Conservation (phyloP, 1,284 basidiomycete species). For the Ceratobasidium sp. region DNA sequence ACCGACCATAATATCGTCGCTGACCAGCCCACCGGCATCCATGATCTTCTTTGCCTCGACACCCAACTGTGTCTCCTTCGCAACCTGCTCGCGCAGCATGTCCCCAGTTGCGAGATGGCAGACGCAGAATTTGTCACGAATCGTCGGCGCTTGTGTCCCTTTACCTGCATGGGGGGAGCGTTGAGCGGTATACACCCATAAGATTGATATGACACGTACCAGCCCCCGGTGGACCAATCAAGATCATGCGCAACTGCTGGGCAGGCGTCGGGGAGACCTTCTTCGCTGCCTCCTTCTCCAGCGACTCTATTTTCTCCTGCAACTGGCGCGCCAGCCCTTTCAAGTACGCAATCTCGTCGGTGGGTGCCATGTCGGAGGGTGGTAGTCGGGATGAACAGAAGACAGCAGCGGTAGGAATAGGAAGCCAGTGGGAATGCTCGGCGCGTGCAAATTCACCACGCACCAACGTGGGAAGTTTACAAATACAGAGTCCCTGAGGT, state of each 20-base stretch:
- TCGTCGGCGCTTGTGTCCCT: conserved; percentile 96
- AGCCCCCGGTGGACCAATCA: conserved; percentile 96
- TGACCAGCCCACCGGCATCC: conserved; percentile 93
- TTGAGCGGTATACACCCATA: not conserved
- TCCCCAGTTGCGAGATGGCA: conserved; percentile 99
- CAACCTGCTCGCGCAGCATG: conserved; percentile 96
- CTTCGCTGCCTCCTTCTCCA: conserved; percentile 70
- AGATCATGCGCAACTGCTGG: conserved; percentile 88
- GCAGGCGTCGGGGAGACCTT: conserved; percentile 63
- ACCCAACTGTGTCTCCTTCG: conserved; percentile 88
- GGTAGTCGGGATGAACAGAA: conserved; percentile 3
- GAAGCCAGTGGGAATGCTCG: conserved; percentile 27
- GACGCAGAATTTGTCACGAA: conserved; percentile 92
- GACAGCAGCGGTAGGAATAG: conserved; percentile 19
- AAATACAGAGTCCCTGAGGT: conserved; percentile 26
- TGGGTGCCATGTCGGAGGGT: conserved; percentile 65
- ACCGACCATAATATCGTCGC: conserved; percentile 96
- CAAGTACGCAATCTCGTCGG: conserved; percentile 87
- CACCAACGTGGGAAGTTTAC: conserved; percentile 40
- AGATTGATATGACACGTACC: conserved; percentile 66
- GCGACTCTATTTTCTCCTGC: conserved; percentile 78
- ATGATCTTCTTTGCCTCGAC: conserved; percentile 97
- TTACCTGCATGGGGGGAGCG: conserved; percentile 72
- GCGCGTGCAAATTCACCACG: conserved; percentile 34
- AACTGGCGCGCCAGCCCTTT: conserved; percentile 87